Conservation (phyloP, 768 basidiomycete genomes). For the Leucosporidium creatinivorum region DNA sequence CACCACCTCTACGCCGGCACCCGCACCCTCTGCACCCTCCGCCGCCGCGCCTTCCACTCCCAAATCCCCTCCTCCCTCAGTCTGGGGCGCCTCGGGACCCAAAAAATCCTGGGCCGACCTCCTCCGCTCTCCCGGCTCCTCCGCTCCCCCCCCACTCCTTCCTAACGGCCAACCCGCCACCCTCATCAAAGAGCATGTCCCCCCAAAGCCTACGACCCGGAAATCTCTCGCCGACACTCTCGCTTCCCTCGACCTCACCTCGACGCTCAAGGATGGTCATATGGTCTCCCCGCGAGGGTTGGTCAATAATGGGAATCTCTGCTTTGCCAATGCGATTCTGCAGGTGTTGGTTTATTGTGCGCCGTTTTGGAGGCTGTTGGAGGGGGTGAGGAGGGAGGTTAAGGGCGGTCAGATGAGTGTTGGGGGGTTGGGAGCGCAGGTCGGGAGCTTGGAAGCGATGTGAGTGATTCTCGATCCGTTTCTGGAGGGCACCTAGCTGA, state of each 20-base stretch:
- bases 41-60: not conserved
- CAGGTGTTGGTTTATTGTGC: conserved; percentile 82
- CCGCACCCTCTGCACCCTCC: not conserved
- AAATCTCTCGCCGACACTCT: conserved; percentile 2
- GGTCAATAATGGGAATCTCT: conserved; percentile 93
- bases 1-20: not conserved
- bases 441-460: conserved; percentile 47
- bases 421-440: conserved; percentile 38
- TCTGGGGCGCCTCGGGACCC: not conserved
- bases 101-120: conserved; percentile 29
- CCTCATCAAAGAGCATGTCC: not conserved
- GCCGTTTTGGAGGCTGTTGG: conserved; percentile 75
- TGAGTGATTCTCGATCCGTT: conserved; percentile 34
- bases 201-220: not conserved
- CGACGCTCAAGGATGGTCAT: not conserved
- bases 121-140: conserved; percentile 12
- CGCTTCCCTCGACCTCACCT: not conserved
- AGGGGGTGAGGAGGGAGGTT: conserved; percentile 57
- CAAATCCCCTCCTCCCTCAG: no score
- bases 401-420: conserved; percentile 38
- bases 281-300: conserved; percentile 58
- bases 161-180: not conserved
- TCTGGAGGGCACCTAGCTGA: not conserved
- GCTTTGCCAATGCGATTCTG: conserved; percentile 88
- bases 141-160: not conserved